Evolutionary conservation across 805 yeast species (phyloP), one percentile per base, ranked within the genome.

Genomic region (Wickerhamomyces rabaulensis): DNA sequence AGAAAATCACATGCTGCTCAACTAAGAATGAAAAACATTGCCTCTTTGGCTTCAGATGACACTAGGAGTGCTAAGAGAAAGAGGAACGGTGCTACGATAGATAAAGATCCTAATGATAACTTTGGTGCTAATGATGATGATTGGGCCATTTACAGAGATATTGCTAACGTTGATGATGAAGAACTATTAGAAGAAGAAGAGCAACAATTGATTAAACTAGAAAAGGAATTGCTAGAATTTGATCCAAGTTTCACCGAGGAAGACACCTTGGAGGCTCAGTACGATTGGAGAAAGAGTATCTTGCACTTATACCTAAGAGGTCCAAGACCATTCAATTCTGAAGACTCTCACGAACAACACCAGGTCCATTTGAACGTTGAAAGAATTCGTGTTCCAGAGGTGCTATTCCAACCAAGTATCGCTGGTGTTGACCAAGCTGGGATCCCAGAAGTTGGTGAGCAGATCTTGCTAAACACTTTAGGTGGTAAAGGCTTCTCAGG

Each of bases 371-470:
- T 94, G 40, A 95, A 92, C 63, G 75, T 92, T 38, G 99, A 94
- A 67, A 75, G 99, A 49, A 84, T 92, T 25, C 76, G 95, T 47
- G 87, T 92, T 2, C 97, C 98, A 0, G 99, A 94, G 65, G 83
- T 91, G 2, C 61, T 90, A 41, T 90, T 94, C 65, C 94, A 92
- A 63, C 99, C 99, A 7, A 77, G 84, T 9, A 89, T 94, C 51
- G 96, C 95, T 0, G 99, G 99, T 20, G 71, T 90, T 20, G 99
- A 94, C 64, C 98, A 91, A 67, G 96, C 97, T 0, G 98, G 98
- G 23, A 73, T 94, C n/a, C 62, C 78, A 21, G 98, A 94, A 64
- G 67, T 90, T 37, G 74, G 82, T 46, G 84, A 82, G 52, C 85
- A 82, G 48, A 72, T 88, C 8, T 59, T 91, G 6, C 59, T 78